Conservation (phyloP, 192 early-diverging fungal species). For the Dissophora globulifera region DNA sequence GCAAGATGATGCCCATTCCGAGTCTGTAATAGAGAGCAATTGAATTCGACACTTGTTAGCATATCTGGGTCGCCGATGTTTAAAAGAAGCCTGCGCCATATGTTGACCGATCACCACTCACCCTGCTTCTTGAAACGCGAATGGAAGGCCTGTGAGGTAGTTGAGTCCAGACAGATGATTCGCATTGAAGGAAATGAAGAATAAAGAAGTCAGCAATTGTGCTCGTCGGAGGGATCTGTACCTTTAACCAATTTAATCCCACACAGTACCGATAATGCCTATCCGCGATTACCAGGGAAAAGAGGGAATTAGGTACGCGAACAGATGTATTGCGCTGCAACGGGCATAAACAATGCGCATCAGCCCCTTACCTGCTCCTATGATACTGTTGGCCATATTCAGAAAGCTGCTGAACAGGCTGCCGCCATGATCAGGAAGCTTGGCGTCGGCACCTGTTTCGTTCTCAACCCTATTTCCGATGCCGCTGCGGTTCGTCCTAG, state of each 20-base stretch:
- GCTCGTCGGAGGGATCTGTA: no score
- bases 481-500: conserved; percentile 44
- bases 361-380: conserved; percentile 84
- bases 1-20: conserved; percentile 61
- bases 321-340: not conserved
- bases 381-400: conserved; percentile 94
- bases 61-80: conserved; percentile 25
- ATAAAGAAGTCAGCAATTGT: no score
- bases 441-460: conserved; percentile 21
- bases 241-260: not conserved
- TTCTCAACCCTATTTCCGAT: conserved; percentile 36
- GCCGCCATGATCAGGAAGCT: conserved; percentile 64
- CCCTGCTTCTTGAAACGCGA: conserved; percentile 85
- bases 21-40: conserved; percentile 55
- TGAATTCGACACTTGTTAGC: not conserved
- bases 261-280: conserved; percentile 36
- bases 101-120: no score
- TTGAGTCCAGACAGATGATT: no score
- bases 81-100: not conserved
- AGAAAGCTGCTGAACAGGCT: conserved; percentile 69
- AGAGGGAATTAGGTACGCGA: not conserved
- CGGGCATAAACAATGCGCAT: not conserved
- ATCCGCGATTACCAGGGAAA: not conserved
- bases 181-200: no score
- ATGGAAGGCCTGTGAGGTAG: conserved; percentile 78